Percentiles rank a stretch among this genome's conserved stretches.
These are phyloP conservation scores for Rubroboletus pulcherrimus DNA, from an alignment of 768 basidiomycete genomes.

Conservation along the genomic window DNA sequence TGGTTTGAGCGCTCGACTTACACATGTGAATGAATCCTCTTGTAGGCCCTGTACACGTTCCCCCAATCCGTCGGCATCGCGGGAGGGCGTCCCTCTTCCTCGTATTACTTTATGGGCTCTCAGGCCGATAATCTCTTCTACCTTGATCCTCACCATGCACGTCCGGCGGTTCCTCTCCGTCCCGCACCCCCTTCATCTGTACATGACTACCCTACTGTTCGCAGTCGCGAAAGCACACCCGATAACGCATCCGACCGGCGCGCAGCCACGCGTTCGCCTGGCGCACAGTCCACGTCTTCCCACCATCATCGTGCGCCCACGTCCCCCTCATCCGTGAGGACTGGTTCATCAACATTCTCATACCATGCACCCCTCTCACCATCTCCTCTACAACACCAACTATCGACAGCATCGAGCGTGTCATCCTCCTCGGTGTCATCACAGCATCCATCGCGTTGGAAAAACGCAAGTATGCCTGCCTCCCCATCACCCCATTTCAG, in stretches of 20 bases:
- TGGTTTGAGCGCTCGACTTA: background rate
- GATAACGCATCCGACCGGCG: constrained; percentile 30
- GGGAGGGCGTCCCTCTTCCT: constrained; percentile 93
- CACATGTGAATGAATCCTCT: background rate
- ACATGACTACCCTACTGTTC: constrained; percentile 21
- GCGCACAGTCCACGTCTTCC: constrained; percentile 16
- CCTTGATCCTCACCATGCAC: constrained; percentile 75
- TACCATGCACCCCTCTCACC: constrained; percentile 59
- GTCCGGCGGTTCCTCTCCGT: constrained; percentile 71
- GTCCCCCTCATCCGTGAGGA: constrained; percentile 50
- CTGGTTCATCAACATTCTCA: constrained; percentile 48
- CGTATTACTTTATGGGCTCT: constrained; percentile 94
- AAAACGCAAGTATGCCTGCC: constrained; percentile 21
- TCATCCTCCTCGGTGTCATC: constrained; percentile 33
- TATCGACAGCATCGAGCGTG: constrained; percentile 41
- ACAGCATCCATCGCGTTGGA: constrained; percentile 29
- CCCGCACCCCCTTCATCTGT: constrained; percentile 36
- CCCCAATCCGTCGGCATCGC: constrained; percentile 97
- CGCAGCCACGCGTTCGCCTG: constrained; percentile 25
- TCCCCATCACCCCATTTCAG: constrained; percentile 22
- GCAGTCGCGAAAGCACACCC: constrained; percentile 30
- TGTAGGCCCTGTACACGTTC: constrained; percentile 80
- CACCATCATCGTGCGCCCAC: constrained; percentile 39
- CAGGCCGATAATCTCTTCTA: constrained; percentile 88
- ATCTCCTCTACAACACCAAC: constrained; percentile 62